Base-by-base conservation (phyloP, 192 early-diverging fungal species). In the Chytriomyces confervae region DNA sequence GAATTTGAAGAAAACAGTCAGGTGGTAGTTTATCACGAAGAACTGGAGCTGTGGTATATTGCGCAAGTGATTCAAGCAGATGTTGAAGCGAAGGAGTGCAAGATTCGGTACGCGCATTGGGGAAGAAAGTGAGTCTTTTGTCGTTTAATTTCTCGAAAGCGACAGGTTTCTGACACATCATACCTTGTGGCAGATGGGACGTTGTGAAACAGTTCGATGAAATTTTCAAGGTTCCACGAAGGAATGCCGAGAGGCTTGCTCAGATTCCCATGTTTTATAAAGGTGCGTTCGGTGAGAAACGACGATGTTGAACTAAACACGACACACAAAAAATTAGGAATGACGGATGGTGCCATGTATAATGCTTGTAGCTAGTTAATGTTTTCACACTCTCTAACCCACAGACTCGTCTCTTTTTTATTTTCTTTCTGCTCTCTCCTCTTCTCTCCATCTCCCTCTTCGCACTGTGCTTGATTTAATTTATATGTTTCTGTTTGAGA, bases 31-130 rank as follows among this genome's bases (percentile, higher is more conserved):
- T 62, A 74, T 47, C 72, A 74, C 20, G 24, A 18, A 43, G 72
- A 74, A 10, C 18, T 62, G 8, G 43, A 13, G 20, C 24, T 61
- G 1, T 74, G 72, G 72, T 74, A 62, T 62, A 18, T 74, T 13
- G 72, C 60, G 1, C 53, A 62, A 11, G 36, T 74, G 23, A 61
- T 74, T 27, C 60, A 44, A 46, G 72, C 62, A 8, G 47, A 74
- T 16, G 6, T 3, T 9, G 53, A 36, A 13, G n/a, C 16, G 51
- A 62, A 62, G 11, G n/a, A 44, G 27, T 61, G 53, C 46, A 74
- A 10, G 43, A n/a, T 74, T 11, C n/a, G 60, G 11, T 74, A 74
- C 50, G 72, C 60, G 10, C 36, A 62, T n/a, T 74, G 72, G 72
- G 60, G 72, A 6, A 74, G 44, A 62, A 74, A 45, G 72, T 74